A percentile compares a stretch with the other conserved stretches of the same genome.
These are phyloP conservation scores for Xylaria sp. DNA, from an alignment of 495 filamentous ascomycete genomes.

Conservation along the genomic window DNA sequence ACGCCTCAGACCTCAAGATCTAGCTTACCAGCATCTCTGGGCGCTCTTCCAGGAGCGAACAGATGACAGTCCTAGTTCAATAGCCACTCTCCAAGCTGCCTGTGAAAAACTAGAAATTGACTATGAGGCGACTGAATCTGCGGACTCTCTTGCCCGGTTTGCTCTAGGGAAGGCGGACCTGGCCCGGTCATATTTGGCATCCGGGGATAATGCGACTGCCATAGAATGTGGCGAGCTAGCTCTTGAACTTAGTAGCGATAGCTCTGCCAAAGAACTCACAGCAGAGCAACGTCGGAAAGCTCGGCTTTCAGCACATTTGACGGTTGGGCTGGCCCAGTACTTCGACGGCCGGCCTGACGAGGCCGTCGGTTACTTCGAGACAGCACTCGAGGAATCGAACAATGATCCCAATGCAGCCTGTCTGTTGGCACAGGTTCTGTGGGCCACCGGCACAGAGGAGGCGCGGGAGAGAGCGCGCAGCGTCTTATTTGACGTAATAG, in stretches of 20 bases:
- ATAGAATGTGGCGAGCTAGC: slow-evolving; percentile 75
- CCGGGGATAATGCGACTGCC: slow-evolving; percentile 66
- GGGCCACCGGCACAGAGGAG: slow-evolving; percentile 83
- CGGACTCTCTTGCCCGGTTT: slow-evolving; percentile 72
- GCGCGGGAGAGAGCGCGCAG: slow-evolving; percentile 78
- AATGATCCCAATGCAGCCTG: slow-evolving; percentile 86
- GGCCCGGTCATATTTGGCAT: slow-evolving; percentile 76
- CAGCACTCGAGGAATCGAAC: slow-evolving; percentile 78
- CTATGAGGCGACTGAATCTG: slow-evolving; percentile 83
- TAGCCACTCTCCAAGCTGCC: slow-evolving; percentile 66
- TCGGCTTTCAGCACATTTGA: slow-evolving; percentile 84
- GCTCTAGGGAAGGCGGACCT: slow-evolving; percentile 89
- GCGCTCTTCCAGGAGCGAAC: slow-evolving; percentile 83
- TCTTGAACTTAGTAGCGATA: slow-evolving; percentile 72
- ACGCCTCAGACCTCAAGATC: slow-evolving; percentile 68
- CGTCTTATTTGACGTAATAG: slow-evolving; percentile 78
- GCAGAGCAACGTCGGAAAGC: slow-evolving; percentile 64
- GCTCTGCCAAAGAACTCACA: slow-evolving; percentile 58
- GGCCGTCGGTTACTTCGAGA: slow-evolving; percentile 79
- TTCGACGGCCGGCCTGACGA: slow-evolving; percentile 66
- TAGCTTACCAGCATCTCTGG: slow-evolving; percentile 76
- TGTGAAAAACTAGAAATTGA: slow-evolving; percentile 75
- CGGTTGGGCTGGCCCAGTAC: slow-evolving; percentile 82
- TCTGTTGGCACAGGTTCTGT: slow-evolving; percentile 86
- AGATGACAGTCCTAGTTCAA: slow-evolving; percentile 69